A percentile compares a stretch with the other conserved stretches of the same genome.
phyloP scores from a whole-genome alignment of 2,329 filamentous ascomycete genomes.

The Aureobasidium sp. region DNA sequence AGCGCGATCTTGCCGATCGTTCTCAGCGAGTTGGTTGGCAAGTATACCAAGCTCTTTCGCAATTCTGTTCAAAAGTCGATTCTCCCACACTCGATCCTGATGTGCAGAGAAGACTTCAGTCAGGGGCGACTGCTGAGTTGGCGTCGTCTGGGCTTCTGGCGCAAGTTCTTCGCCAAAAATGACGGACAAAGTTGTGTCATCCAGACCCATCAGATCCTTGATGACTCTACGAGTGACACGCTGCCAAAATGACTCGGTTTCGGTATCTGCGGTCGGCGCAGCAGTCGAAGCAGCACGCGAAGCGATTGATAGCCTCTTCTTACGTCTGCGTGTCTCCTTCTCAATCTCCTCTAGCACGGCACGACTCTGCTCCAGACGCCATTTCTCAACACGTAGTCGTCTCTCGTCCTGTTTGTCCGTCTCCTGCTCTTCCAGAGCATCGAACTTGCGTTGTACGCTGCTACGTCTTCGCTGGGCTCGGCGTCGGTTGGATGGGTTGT shows the following conservation, averaged over 20 bases:
- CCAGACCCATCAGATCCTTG: constrained; percentile 81
- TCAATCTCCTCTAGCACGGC: constrained; percentile 83
- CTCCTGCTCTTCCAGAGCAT: constrained; percentile 44
- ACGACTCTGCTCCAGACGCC: constrained; percentile 84
- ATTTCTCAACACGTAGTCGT: constrained; percentile 77
- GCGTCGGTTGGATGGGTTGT: constrained; percentile 60
- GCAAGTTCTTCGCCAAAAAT: constrained; percentile 77
- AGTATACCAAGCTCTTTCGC: constrained; percentile 78
- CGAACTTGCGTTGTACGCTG: constrained; percentile 49
- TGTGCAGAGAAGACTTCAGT: constrained; percentile 19
- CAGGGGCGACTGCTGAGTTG: constrained; percentile 25
- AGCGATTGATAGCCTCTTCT: constrained; percentile 55
- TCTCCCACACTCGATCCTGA: constrained; percentile 53
- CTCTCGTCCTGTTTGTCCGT: constrained; percentile 60
- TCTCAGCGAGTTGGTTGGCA: constrained; percentile 73
- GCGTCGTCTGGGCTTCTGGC: constrained; percentile 24
- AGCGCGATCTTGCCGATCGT: constrained; percentile 59
- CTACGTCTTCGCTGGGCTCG: constrained; percentile 45
- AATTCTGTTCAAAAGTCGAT: constrained; percentile 71
- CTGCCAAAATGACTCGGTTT: constrained; percentile 65
- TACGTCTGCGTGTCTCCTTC: constrained; percentile 59
- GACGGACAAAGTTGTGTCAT: constrained; percentile 74
- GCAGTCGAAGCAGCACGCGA: neutral
- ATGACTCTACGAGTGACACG: constrained; percentile 80
- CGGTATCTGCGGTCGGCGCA: constrained; percentile 30